Percentiles rank a stretch among this genome's conserved stretches.
phyloP scores from a whole-genome alignment of 257 asterid genomes.

The Penstemon davidsonii region DNA sequence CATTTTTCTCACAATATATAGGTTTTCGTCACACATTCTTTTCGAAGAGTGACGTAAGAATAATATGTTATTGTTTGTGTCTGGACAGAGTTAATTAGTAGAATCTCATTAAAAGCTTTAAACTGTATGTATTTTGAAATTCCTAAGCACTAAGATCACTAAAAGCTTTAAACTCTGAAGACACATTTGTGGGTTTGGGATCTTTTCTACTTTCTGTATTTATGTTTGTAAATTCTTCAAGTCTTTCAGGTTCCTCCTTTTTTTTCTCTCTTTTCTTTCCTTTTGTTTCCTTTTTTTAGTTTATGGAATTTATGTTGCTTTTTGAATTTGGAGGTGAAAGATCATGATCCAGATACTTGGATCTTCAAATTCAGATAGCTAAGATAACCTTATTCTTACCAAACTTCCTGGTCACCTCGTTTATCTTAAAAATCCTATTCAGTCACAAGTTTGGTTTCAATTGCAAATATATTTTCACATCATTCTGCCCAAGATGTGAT shows the following conservation, averaged over 20 bases:
- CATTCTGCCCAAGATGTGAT: constrained; percentile 3
- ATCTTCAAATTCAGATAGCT: background rate
- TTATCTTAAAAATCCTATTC: constrained; percentile 18
- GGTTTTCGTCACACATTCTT: background rate
- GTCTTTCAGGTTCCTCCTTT: too few relatives aligned
- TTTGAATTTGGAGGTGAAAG: constrained; percentile 7
- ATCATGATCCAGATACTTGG: background rate
- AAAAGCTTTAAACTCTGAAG: too few relatives aligned
- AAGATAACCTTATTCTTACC: background rate
- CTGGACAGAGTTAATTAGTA: background rate
- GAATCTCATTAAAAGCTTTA: background rate
- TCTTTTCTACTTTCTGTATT: too few relatives aligned
- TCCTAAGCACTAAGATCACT: too few relatives aligned
- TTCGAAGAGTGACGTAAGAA: background rate
- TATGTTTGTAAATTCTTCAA: too few relatives aligned
- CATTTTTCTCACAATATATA: background rate
- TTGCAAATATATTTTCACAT: background rate
- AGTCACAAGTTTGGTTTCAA: background rate
- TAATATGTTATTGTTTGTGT: background rate
- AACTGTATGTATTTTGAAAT: too few relatives aligned
- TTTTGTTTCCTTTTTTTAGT: background rate
- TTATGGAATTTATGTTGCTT: background rate
- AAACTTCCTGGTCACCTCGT: constrained; percentile 19
- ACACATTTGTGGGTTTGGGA: too few relatives aligned
- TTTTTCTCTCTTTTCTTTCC: too few relatives aligned